phyloP scores from a whole-genome alignment of 192 early-diverging fungal species.

The Chytriomyces sp. region DNA sequence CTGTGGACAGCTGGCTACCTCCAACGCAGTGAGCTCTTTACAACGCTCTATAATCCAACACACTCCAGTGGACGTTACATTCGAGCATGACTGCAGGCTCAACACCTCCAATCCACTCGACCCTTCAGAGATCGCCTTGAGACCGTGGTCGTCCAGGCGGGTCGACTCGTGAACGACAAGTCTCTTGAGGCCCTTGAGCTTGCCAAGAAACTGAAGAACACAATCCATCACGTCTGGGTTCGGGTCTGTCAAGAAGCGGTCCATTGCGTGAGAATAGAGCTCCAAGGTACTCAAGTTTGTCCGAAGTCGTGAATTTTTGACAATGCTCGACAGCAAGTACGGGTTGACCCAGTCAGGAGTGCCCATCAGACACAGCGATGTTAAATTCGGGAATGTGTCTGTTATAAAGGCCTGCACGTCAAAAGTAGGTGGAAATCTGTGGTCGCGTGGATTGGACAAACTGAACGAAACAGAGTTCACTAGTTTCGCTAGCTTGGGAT shows the following conservation, averaged over 20 bases:
- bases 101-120: not conserved
- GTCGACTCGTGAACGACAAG: not conserved
- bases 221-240: not conserved
- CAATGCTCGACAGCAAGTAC: not conserved
- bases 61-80: not conserved
- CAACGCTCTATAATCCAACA: not conserved
- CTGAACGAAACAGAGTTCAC: conserved; percentile 3
- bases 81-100: not conserved
- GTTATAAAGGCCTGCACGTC: conserved; percentile 15
- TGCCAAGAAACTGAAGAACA: not conserved
- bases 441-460: not conserved
- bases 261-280: not conserved
- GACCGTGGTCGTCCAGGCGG: not conserved
- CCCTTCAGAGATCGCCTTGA: not conserved
- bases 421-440: conserved; percentile 9
- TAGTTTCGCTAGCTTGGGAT: not conserved
- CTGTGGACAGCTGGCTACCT: not conserved
- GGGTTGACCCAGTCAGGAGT: conserved; percentile 17
- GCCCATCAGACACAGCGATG: not conserved
- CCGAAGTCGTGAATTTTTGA: not conserved
- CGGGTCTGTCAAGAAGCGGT: not conserved
- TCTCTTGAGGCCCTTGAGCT: not conserved
- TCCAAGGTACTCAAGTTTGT: not conserved
- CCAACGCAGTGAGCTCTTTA: not conserved
- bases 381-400: conserved; percentile 10